These are phyloP conservation scores for Dendrobium chrysotoxum DNA, from an alignment of 106 monocot genomes.

Conservation along the genomic window DNA sequence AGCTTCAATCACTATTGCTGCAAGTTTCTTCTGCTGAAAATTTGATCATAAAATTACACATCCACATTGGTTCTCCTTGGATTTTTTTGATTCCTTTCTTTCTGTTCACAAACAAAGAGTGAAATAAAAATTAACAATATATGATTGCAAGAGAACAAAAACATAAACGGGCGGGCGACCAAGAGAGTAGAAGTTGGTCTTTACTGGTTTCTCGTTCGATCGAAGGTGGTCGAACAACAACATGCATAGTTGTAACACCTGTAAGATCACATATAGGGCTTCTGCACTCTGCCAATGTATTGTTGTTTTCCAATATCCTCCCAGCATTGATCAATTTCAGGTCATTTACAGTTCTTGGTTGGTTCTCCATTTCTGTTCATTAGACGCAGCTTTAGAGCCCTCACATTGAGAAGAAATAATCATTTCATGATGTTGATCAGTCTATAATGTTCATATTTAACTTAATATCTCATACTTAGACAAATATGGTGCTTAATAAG, in stretches of 20 bases:
- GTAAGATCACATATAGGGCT: constrained; percentile 38
- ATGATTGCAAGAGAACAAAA: background rate
- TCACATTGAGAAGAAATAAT: too few species aligned
- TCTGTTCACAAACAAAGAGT: constrained; percentile 13
- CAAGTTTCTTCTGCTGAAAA: too few species aligned
- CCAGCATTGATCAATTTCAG: constrained; percentile 68
- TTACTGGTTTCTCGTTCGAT: constrained; percentile 34
- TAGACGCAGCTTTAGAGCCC: background rate
- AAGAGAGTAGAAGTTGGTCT: background rate
- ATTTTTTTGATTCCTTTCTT: constrained; percentile 20
- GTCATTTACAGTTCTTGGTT: constrained; percentile 50
- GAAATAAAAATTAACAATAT: background rate
- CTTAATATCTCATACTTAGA: too few species aligned
- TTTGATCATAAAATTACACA: constrained; percentile 38
- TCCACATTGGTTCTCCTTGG: constrained; percentile 22
- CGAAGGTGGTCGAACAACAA: constrained; percentile 46
- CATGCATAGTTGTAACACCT: constrained; percentile 57
- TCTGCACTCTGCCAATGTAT: constrained; percentile 47
- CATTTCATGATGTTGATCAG: too few species aligned
- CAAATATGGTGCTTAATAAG: too few species aligned
- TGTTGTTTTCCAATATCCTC: constrained; percentile 49
- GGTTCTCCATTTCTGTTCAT: constrained; percentile 36
- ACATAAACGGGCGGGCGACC: background rate
- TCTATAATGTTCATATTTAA: too few species aligned
- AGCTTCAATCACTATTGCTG: too few species aligned